Evolutionary conservation across 2,329 filamentous ascomycete genomes (phyloP).

Genomic region (Coniochaeta pulveracea): DNA sequence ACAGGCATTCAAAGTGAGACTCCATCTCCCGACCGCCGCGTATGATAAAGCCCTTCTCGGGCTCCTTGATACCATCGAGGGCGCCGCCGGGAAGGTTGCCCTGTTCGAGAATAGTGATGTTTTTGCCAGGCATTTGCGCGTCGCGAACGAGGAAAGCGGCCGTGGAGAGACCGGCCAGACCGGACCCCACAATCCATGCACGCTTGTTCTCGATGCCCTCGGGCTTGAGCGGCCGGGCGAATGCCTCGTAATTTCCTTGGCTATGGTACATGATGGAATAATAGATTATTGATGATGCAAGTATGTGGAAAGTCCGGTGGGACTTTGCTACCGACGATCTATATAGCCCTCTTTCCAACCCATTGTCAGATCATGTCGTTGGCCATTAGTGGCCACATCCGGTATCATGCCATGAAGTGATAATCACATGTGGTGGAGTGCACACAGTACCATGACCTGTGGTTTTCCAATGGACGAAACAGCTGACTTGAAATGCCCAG

Average conservation of each 20-base stretch:
- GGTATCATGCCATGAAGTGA: too few species aligned
- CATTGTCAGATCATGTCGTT: too few species aligned
- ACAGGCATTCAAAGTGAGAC: conserved; percentile 20
- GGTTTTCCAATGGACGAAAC: too few species aligned
- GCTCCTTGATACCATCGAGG: conserved; percentile 16
- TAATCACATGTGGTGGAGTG: too few species aligned
- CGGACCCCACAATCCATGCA: conserved; percentile 23
- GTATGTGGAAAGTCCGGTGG: neutral
- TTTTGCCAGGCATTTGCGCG: conserved; percentile 18
- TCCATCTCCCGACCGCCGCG: conserved; percentile 21
- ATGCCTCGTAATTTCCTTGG: conserved; percentile 14
- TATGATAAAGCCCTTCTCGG: conserved; percentile 22
- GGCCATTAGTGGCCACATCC: too few species aligned
- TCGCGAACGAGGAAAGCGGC: conserved; percentile 23
- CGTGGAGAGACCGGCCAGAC: conserved; percentile 21
- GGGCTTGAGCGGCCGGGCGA: conserved; percentile 11
- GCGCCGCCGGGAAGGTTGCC: conserved; percentile 17
- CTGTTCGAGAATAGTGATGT: conserved; percentile 22
- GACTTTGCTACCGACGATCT: neutral
- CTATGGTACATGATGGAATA: conserved; percentile 16
- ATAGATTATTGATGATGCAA: too few species aligned
- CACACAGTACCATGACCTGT: too few species aligned
- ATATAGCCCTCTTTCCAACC: too few species aligned
- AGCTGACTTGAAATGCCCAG: too few species aligned
- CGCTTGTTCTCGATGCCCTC: conserved; percentile 11